These are phyloP conservation scores for Lactarius trivialis DNA, from an alignment of 768 basidiomycete species.

Conservation along the genomic window DNA sequence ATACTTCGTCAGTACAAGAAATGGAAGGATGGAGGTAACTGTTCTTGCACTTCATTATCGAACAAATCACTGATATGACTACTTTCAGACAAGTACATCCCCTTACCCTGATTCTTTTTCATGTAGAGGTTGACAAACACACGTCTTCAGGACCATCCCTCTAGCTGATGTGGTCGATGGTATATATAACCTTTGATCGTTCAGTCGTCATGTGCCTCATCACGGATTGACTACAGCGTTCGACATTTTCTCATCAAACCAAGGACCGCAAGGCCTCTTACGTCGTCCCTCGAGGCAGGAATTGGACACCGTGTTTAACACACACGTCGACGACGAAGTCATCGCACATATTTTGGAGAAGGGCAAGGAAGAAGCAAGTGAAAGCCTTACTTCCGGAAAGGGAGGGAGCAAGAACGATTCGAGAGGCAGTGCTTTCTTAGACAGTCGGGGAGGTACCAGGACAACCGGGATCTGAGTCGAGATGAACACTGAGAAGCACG, in stretches of 20 bases:
- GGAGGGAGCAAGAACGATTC: constrained; percentile 25
- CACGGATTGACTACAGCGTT: constrained; percentile 44
- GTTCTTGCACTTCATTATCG: constrained; percentile 13
- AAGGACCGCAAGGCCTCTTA: constrained; percentile 74
- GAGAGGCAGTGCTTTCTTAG: constrained; percentile 14
- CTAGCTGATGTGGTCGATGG: constrained; percentile 77
- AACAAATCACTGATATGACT: constrained; percentile 19
- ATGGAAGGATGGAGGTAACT: constrained; percentile 75
- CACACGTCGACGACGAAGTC: constrained; percentile 59
- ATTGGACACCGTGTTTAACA: constrained; percentile 66
- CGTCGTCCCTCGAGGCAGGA: constrained; percentile 76
- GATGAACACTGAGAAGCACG: neutral
- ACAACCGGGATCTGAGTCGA: constrained; percentile 18
- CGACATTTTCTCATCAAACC: constrained; percentile 58
- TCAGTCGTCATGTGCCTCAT: neutral
- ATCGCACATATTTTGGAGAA: constrained; percentile 52
- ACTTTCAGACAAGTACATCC: constrained; percentile 58
- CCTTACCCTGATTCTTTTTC: constrained; percentile 48
- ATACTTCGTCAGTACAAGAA: constrained; percentile 51
- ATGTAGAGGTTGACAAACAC: neutral
- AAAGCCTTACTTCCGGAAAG: constrained; percentile 34
- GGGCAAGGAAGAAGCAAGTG: constrained; percentile 52
- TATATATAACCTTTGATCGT: constrained; percentile 34
- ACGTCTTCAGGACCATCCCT: constrained; percentile 49
- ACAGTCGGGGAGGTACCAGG: constrained; percentile 14